A percentile compares a stretch with the other conserved stretches of the same genome.
phyloP scores from a whole-genome alignment of 2,329 filamentous ascomycete species.

The Zalaria sp. region DNA sequence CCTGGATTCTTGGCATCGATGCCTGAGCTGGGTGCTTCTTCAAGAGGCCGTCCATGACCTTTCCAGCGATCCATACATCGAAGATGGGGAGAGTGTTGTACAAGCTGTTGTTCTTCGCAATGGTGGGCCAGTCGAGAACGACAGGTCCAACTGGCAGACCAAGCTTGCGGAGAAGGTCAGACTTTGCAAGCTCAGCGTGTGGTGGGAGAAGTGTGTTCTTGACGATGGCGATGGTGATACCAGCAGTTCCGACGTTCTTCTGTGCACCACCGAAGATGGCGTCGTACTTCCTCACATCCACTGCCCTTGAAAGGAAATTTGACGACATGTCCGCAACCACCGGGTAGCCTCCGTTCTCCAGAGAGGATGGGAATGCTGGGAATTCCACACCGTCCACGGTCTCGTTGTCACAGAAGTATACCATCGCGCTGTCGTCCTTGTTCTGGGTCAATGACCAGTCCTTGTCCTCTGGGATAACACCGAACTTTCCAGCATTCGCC shows the following conservation, averaged over 20 bases:
- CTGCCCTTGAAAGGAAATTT: conserved; percentile 72
- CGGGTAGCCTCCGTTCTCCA: conserved; percentile 45
- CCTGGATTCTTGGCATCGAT: conserved; percentile 52
- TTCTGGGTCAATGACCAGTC: conserved; percentile 59
- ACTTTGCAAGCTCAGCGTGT: conserved; percentile 47
- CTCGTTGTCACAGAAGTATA: conserved; percentile 91
- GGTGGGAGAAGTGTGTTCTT: conserved; percentile 69
- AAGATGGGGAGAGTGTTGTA: conserved; percentile 97
- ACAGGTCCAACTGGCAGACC: conserved; percentile 65
- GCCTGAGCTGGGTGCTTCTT: conserved; percentile 30
- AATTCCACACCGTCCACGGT: conserved; percentile 92
- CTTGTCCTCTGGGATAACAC: conserved; percentile 62
- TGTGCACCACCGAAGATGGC: conserved; percentile 84
- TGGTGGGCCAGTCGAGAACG: conserved; percentile 68
- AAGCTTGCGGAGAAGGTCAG: conserved; percentile 57
- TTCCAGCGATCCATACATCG: conserved; percentile 81
- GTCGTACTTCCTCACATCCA: conserved; percentile 67
- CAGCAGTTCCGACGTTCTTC: conserved; percentile 82
- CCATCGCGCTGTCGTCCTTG: conserved; percentile 48
- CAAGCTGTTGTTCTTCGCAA: conserved; percentile 84
- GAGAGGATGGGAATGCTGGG: conserved; percentile 51
- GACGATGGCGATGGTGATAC: conserved; percentile 75
- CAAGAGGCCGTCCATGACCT: conserved; percentile 68
- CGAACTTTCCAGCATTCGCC: conserved; percentile 67
- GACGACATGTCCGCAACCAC: conserved; percentile 90